A percentile compares a stretch with the other conserved stretches of the same genome.
Conservation (phyloP, 2,329 filamentous ascomycete genomes). For the Fonsecaea nubica region DNA sequence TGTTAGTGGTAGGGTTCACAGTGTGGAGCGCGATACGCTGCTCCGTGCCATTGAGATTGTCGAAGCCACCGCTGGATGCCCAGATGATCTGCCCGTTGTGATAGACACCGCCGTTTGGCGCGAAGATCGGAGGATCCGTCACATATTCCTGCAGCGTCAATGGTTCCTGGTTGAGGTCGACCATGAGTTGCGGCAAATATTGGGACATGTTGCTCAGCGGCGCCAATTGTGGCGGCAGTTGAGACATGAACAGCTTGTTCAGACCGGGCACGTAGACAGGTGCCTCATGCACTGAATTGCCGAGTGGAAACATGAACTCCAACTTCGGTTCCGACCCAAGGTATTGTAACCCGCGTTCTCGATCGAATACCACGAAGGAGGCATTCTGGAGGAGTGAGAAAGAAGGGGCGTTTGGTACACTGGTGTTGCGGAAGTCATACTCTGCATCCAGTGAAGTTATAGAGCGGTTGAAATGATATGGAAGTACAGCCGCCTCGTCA, state of each 20-base stretch:
- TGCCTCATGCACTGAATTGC: conserved; percentile 50
- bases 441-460: conserved; percentile 39
- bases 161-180: conserved; percentile 53
- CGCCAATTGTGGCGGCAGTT: conserved; percentile 45
- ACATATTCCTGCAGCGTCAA: conserved; percentile 47
- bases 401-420: conserved; percentile 44
- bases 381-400: conserved; percentile 44
- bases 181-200: conserved; percentile 47
- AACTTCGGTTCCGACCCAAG: conserved; percentile 48
- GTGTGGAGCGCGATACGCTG: conserved; percentile 52
- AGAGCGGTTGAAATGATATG: conserved; percentile 49
- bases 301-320: conserved; percentile 49
- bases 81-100: conserved; percentile 51
- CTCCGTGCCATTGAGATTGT: conserved; percentile 46
- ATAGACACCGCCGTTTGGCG: conserved; percentile 52
- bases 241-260: conserved; percentile 51
- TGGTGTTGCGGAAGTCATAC: conserved; percentile 45
- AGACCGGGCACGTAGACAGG: conserved; percentile 51
- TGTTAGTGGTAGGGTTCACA: conserved; percentile 54
- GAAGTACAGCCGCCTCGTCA: conserved; percentile 40
- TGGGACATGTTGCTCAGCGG: conserved; percentile 4
- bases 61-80: conserved; percentile 48
- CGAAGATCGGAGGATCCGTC: conserved; percentile 53
- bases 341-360: conserved; percentile 45
- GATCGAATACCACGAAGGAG: conserved; percentile 50